These are phyloP conservation scores for Talaromyces funiculosus DNA, from an alignment of 2,329 filamentous ascomycete species.

Conservation along the genomic window DNA sequence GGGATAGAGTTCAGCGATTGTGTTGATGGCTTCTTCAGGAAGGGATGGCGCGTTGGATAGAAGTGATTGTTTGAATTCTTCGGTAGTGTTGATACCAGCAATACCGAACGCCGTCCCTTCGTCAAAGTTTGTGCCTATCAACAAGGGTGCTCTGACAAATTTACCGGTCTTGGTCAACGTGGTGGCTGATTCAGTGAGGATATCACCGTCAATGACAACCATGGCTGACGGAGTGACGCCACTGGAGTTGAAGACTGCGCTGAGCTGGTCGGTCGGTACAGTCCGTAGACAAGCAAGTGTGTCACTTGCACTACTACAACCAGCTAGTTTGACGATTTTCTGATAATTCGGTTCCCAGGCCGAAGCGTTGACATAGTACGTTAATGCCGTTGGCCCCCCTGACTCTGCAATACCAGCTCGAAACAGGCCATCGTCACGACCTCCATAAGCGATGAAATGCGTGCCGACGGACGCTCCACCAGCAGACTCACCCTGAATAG, in stretches of 20 bases:
- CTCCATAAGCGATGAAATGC: conserved; percentile 69
- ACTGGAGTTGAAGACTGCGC: conserved; percentile 5
- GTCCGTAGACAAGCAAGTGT: conserved; percentile 46
- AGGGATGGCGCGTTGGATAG: background rate
- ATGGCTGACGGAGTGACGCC: background rate
- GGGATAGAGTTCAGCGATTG: conserved; percentile 4
- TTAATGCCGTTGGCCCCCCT: conserved; percentile 56
- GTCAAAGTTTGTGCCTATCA: conserved; percentile 71
- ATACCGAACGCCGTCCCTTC: conserved; percentile 64
- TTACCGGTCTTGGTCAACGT: conserved; percentile 47
- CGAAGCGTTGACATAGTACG: conserved; percentile 63
- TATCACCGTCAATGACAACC: conserved; percentile 49
- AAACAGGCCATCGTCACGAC: conserved; percentile 71
- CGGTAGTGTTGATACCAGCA: conserved; percentile 9
- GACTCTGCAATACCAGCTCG: conserved; percentile 73
- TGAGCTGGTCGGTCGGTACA: conserved; percentile 69
- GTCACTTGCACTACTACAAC: conserved; percentile 37
- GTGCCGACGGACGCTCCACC: conserved; percentile 54
- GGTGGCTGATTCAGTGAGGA: conserved; percentile 60
- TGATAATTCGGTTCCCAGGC: conserved; percentile 41
- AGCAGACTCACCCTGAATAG: conserved; percentile 48
- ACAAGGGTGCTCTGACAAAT: conserved; percentile 58
- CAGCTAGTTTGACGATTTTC: conserved; percentile 28
- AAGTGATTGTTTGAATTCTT: background rate
- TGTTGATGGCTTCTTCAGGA: background rate